Evolutionary conservation across 768 basidiomycete species (phyloP).

Genomic region (Fistulinella prunicolor): DNA sequence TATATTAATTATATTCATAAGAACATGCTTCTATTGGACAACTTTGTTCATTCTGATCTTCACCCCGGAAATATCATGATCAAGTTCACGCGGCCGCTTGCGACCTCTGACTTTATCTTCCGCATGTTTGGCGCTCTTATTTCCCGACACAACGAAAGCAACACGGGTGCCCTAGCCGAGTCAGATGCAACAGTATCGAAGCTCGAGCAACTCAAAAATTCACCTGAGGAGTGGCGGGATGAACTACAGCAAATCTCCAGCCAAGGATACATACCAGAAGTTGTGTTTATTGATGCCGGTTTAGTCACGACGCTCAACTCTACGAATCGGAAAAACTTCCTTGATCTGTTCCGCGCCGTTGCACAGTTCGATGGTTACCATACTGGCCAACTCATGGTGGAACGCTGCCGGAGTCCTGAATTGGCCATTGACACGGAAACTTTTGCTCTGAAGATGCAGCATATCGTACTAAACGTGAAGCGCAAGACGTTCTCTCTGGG

Average conservation of each 20-base stretch:
- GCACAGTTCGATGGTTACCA: conserved; percentile 98
- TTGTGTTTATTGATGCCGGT: conserved; percentile 96
- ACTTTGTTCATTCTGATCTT: conserved; percentile 92
- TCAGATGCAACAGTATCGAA: conserved; percentile 64
- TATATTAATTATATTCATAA: conserved; percentile 29
- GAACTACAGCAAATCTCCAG: conserved; percentile 60
- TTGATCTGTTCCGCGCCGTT: conserved; percentile 94
- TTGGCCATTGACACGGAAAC: conserved; percentile 89
- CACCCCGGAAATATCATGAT: conserved; percentile 97
- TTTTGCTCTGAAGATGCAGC: conserved; percentile 97
- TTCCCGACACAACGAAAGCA: conserved; percentile 32
- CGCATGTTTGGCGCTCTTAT: conserved; percentile 58
- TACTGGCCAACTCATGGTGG: conserved; percentile 93
- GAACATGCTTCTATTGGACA: conserved; percentile 98
- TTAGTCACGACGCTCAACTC: conserved; percentile 85
- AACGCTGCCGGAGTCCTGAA: conserved; percentile 88
- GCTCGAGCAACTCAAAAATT: conserved; percentile 59
- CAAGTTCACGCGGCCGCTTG: conserved; percentile 88
- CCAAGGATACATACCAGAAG: conserved; percentile 86
- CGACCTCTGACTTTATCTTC: conserved; percentile 59
- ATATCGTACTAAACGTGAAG: conserved; percentile 90
- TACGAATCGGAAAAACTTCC: conserved; percentile 85
- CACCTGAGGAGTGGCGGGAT: conserved; percentile 64
- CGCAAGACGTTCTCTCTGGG: conserved; percentile 96
- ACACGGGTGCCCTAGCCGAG: conserved; percentile 31